These are phyloP conservation scores for Phytophthora tubulina DNA, from an alignment of 352 stramenopile species.

Conservation along the genomic window DNA sequence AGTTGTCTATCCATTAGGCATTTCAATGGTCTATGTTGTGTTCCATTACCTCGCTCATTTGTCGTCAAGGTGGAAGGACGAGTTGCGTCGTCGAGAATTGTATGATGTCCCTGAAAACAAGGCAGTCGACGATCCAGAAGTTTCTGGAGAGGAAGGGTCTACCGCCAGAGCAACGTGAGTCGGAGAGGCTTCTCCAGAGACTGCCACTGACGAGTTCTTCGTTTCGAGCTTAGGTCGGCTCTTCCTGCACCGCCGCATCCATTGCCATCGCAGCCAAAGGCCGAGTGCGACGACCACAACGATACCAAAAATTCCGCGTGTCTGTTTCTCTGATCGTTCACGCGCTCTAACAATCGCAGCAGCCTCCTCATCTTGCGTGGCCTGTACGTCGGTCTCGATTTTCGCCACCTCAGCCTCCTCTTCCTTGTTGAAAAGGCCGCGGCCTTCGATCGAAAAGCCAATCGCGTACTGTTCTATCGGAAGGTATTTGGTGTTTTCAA, in stretches of 20 bases:
- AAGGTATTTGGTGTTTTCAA: constrained; percentile 65
- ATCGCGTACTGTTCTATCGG: constrained; percentile 78
- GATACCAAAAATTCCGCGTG: constrained; percentile 31
- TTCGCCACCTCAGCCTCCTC: constrained; percentile 70
- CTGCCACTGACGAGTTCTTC: constrained; percentile 23
- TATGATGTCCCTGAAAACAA: constrained; percentile 38
- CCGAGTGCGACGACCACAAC: constrained; percentile 34
- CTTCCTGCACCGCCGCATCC: constrained; percentile 39
- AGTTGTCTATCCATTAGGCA: not conserved
- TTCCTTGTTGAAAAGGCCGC: constrained; percentile 55
- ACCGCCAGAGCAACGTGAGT: constrained; percentile 38
- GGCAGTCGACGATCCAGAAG: constrained; percentile 36
- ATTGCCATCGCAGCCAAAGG: constrained; percentile 46
- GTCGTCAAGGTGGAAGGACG: constrained; percentile 48
- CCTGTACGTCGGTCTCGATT: constrained; percentile 56
- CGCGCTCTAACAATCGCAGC: constrained; percentile 37
- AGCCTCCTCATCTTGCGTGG: constrained; percentile 45
- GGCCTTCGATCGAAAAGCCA: constrained; percentile 81
- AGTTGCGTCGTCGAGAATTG: constrained; percentile 44
- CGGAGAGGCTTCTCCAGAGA: constrained; percentile 11
- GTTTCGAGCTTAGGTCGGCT: constrained; percentile 37
- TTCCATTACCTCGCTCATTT: constrained; percentile 26
- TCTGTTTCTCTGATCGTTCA: constrained; percentile 36
- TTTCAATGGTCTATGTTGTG: constrained; percentile 33
- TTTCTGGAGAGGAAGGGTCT: constrained; percentile 30